These are phyloP conservation scores for Rhizopus sp. DNA, from an alignment of 371 early-diverging fungal species.

Conservation along the genomic window DNA sequence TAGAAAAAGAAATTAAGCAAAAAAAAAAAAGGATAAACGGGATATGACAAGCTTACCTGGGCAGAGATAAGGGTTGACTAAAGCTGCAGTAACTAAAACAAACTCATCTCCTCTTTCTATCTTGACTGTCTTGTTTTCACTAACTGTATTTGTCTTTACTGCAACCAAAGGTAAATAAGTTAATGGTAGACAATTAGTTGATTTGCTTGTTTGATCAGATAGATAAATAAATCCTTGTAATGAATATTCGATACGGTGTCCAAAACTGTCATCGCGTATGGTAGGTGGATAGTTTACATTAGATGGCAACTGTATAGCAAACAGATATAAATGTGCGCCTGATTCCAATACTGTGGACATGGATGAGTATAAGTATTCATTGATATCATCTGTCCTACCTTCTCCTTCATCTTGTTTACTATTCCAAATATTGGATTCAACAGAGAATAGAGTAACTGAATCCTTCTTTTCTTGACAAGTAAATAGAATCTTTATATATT, in stretches of 20 bases:
- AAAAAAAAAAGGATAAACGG: slow-evolving; percentile 2
- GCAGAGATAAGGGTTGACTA: slow-evolving; percentile 40
- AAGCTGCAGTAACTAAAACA: slow-evolving; percentile 31
- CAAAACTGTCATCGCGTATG: slow-evolving; percentile 32
- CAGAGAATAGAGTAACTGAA: slow-evolving; percentile 26
- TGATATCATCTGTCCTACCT: slow-evolving; percentile 7
- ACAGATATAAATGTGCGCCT: slow-evolving; percentile 45
- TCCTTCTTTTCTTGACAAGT: slow-evolving; percentile 31
- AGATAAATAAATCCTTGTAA: slow-evolving; percentile 37
- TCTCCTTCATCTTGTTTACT: slow-evolving; percentile 1
- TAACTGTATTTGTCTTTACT: slow-evolving; percentile 7
- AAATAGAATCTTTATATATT: slow-evolving; percentile 38
- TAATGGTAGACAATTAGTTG: slow-evolving; percentile 23
- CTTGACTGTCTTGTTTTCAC: slow-evolving; percentile 9
- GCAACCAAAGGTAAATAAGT: slow-evolving; percentile 42
- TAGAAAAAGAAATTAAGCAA: slow-evolving; percentile 14
- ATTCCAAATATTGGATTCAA: slow-evolving; percentile 33
- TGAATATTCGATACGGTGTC: slow-evolving; percentile 40
- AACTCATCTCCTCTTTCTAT: slow-evolving; percentile 22
- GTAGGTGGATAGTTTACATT: slow-evolving; percentile 46
- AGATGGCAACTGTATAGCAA: slow-evolving; percentile 46
- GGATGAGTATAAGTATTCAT: neutral
- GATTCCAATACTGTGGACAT: slow-evolving; percentile 14
- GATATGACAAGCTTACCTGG: slow-evolving; percentile 34
- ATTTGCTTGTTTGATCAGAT: slow-evolving; percentile 10